Evolutionary conservation across 148 eudicot genomes (phyloP).

Genomic region (Mesembryanthemum crystallinum): DNA sequence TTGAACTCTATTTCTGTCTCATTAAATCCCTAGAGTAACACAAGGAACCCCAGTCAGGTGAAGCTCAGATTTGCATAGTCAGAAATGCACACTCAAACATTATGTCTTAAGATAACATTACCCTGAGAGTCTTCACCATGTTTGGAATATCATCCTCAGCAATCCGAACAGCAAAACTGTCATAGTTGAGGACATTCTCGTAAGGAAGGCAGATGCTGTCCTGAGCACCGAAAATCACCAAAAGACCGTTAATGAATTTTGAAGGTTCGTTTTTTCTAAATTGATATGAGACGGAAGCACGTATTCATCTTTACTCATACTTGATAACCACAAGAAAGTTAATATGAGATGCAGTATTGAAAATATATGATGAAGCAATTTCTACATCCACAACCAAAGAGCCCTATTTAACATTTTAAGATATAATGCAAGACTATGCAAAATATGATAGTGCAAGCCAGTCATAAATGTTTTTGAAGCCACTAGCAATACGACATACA

Average conservation of each 20-base stretch:
- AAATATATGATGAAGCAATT: too few species aligned
- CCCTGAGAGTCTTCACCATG: slow-evolving; percentile 71
- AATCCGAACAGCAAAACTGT: slow-evolving; percentile 91
- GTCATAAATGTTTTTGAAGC: too few species aligned
- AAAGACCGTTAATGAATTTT: background rate
- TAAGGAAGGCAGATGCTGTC: slow-evolving; percentile 94
- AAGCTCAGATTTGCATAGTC: slow-evolving; percentile 6
- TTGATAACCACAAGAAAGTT: background rate
- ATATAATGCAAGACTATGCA: too few species aligned
- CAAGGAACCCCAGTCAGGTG: slow-evolving; percentile 17
- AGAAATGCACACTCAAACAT: background rate
- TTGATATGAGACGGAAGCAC: slow-evolving; percentile 4
- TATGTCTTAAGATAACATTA: slow-evolving; percentile 18
- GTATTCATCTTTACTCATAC: background rate
- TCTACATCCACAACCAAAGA: background rate
- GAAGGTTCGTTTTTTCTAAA: background rate
- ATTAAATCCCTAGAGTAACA: slow-evolving; percentile 53
- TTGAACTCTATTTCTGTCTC: slow-evolving; percentile 82
- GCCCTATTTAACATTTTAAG: background rate
- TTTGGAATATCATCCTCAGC: slow-evolving; percentile 82
- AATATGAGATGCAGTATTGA: background rate
- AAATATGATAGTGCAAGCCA: background rate
- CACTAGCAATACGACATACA: background rate
- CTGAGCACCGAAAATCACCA: slow-evolving; percentile 33
- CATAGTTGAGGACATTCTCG: slow-evolving; percentile 88